Evolutionary conservation across 768 basidiomycete species (phyloP).

Genomic region (Lentinula detonsa): DNA sequence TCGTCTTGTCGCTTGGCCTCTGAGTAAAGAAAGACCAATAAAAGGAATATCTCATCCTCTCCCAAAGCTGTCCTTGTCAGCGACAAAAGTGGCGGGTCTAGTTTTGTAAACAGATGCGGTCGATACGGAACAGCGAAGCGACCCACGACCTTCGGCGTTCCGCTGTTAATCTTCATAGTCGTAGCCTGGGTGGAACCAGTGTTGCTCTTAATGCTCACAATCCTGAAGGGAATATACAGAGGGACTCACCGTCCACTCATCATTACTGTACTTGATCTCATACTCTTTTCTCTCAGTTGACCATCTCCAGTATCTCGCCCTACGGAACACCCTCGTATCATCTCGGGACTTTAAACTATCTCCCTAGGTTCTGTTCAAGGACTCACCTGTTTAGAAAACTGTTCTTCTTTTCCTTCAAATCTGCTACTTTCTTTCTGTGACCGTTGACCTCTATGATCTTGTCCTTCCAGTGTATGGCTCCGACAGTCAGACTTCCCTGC

Average conservation of each 20-base stretch:
- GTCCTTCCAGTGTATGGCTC: constrained; percentile 45
- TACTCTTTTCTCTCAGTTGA: constrained; percentile 36
- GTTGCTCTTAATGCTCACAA: too few species aligned
- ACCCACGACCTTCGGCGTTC: constrained; percentile 24
- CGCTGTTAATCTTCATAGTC: constrained; percentile 17
- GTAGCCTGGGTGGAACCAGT: background rate
- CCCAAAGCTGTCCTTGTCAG: constrained; percentile 33
- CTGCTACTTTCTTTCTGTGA: constrained; percentile 29
- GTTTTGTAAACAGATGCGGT: constrained; percentile 42
- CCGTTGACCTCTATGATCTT: constrained; percentile 41
- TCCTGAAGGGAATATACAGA: background rate
- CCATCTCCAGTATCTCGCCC: constrained; percentile 42
- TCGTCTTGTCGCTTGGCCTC: constrained; percentile 33
- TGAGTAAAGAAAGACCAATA: constrained; percentile 32
- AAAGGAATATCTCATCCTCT: constrained; percentile 34
- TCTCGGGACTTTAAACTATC: background rate
- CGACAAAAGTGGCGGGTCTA: constrained; percentile 31
- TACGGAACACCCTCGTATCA: constrained; percentile 12
- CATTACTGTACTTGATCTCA: constrained; percentile 31
- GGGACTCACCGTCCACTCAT: constrained; percentile 40
- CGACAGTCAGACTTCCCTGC: constrained; percentile 22
- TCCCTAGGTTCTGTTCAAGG: background rate
- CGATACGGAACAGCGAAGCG: constrained; percentile 38
- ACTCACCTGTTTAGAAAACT: constrained; percentile 30
- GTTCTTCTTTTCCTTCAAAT: constrained; percentile 33